A percentile compares a stretch with the other conserved stretches of the same genome.
These are phyloP conservation scores for Penicillium odoratum DNA, from an alignment of 495 filamentous ascomycete genomes.

Conservation along the genomic window DNA sequence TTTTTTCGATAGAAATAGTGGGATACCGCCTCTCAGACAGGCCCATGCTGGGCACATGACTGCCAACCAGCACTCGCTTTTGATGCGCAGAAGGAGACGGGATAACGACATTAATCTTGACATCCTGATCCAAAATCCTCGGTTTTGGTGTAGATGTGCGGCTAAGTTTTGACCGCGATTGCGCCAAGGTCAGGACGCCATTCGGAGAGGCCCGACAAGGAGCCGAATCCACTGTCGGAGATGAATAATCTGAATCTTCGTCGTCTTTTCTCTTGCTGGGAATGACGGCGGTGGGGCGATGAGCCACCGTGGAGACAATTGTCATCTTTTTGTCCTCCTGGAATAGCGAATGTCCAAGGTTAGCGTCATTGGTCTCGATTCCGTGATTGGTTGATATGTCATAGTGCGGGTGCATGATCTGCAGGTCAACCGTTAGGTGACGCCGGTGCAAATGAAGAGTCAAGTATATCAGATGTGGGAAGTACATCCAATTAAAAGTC, in stretches of 20 bases:
- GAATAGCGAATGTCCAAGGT: background rate
- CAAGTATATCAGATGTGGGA: background rate
- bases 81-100: background rate
- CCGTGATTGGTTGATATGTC: background rate
- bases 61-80: too few species aligned
- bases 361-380: background rate
- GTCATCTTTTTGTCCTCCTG: background rate
- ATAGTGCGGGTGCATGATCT: background rate
- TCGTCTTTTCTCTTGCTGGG: background rate
- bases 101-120: background rate
- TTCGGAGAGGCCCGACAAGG: too few species aligned
- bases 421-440: background rate
- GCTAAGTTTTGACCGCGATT: too few species aligned
- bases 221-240: too few species aligned
- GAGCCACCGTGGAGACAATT: background rate
- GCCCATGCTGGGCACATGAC: background rate
- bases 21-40: conserved; percentile 26
- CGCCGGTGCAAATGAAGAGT: background rate
- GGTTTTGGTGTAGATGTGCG: too few species aligned
- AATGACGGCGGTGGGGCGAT: background rate
- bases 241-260: background rate
- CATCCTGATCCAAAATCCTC: too few species aligned
- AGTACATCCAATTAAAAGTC: background rate
- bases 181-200: too few species aligned
- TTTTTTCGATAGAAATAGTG: conserved; percentile 20